phyloP scores from a whole-genome alignment of 371 early-diverging fungal species.

The Dinochytrium kinnereticum region DNA sequence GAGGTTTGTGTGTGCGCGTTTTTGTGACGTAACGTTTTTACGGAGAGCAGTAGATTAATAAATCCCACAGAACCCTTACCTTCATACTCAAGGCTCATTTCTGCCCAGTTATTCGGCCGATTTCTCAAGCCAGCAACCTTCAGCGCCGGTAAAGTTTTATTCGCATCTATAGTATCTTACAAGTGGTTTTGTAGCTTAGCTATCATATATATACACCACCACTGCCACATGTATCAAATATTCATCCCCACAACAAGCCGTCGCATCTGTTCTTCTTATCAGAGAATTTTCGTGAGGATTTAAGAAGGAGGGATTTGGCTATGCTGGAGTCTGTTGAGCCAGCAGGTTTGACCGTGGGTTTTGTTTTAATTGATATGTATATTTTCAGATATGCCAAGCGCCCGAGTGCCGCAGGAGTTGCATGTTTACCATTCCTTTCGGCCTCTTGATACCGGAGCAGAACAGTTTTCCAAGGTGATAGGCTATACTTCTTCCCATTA shows the following conservation, averaged over 20 bases:
- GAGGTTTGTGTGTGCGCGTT: too few relatives aligned
- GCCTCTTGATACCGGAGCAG: constrained; percentile 69
- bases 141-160: too few relatives aligned
- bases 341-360: constrained; percentile 45
- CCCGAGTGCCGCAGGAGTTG: constrained; percentile 66
- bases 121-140: too few relatives aligned
- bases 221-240: constrained; percentile 72
- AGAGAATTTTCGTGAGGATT: constrained; percentile 77
- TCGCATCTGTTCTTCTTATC: constrained; percentile 81
- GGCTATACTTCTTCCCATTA: constrained; percentile 81
- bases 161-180: too few relatives aligned
- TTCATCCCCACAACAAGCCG: constrained; percentile 75
- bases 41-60: too few relatives aligned
- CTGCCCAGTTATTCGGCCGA: too few relatives aligned
- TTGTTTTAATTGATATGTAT: constrained; percentile 28
- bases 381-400: neutral
- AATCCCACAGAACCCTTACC: too few relatives aligned
- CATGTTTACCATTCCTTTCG: constrained; percentile 84
- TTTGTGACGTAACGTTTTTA: too few relatives aligned
- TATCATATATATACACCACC: constrained; percentile 78
- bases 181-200: too few relatives aligned
- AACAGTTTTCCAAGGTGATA: constrained; percentile 62
- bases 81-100: too few relatives aligned
- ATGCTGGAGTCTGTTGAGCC: neutral
- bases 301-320: constrained; percentile 48